Percentiles rank a stretch among this genome's conserved stretches.
Conservation (phyloP, 495 filamentous ascomycete genomes). For the Talaromyces adpressus region DNA sequence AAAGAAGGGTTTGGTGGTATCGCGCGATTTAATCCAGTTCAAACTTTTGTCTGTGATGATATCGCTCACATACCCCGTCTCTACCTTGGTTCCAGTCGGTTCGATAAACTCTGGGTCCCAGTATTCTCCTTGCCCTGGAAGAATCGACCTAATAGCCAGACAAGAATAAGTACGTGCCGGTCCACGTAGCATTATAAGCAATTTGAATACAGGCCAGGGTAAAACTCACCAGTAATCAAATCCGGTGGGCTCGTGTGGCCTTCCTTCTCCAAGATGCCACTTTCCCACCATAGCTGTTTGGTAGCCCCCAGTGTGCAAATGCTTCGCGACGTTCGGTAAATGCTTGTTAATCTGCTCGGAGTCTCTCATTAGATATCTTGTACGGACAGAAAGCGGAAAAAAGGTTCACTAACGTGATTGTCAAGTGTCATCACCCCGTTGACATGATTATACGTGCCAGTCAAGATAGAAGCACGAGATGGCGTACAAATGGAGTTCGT, state of each 20-base stretch:
- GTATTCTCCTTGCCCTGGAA: slow-evolving; percentile 37
- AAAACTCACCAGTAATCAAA: slow-evolving; percentile 30
- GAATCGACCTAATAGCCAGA: slow-evolving; percentile 8
- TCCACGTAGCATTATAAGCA: too few species aligned
- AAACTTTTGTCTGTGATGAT: slow-evolving; percentile 37
- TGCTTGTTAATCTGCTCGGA: slow-evolving; percentile 28
- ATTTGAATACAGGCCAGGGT: background rate
- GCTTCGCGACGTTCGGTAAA: slow-evolving; percentile 36
- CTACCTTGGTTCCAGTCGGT: slow-evolving; percentile 13
- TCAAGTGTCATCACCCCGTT: slow-evolving; percentile 36
- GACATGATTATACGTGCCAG: slow-evolving; percentile 39
- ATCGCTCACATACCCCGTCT: slow-evolving; percentile 33
- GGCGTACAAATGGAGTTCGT: slow-evolving; percentile 41
- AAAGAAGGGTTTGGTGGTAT: slow-evolving; percentile 32
- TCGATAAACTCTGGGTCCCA: slow-evolving; percentile 33
- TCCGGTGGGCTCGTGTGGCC: slow-evolving; percentile 30
- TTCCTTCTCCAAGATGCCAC: slow-evolving; percentile 38
- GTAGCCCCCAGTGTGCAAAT: slow-evolving; percentile 30
- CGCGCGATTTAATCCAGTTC: slow-evolving; percentile 24
- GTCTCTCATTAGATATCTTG: background rate
- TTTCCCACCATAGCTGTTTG: slow-evolving; percentile 38
- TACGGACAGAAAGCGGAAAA: background rate
- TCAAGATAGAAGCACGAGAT: slow-evolving; percentile 33
- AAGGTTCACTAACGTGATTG: slow-evolving; percentile 7
- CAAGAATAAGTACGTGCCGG: background rate